These are phyloP conservation scores for Mortierella sp. DNA, from an alignment of 371 early-diverging fungal genomes.

Conservation along the genomic window DNA sequence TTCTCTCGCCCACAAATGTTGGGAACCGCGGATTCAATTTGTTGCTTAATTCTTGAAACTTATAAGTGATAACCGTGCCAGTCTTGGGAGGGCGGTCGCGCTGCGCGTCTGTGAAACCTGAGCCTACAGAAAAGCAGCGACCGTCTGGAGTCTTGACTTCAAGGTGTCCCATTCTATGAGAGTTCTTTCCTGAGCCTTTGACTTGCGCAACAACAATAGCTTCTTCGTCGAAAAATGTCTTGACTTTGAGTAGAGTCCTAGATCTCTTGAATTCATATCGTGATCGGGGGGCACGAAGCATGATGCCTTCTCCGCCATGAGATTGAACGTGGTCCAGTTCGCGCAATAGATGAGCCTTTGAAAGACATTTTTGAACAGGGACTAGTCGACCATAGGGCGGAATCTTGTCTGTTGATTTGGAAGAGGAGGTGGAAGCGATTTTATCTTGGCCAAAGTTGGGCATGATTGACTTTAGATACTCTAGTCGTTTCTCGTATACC, in stretches of 20 bases:
- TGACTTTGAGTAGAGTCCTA: slow-evolving; percentile 69
- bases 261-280: slow-evolving; percentile 60
- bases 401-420: slow-evolving; percentile 11
- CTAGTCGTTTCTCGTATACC: slow-evolving; percentile 58
- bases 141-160: slow-evolving; percentile 65
- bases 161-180: slow-evolving; percentile 62
- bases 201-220: slow-evolving; percentile 64
- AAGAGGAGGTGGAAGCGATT: slow-evolving; percentile 13
- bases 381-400: slow-evolving; percentile 53
- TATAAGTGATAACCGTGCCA: slow-evolving; percentile 67
- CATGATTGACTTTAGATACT: slow-evolving; percentile 53
- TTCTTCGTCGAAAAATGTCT: slow-evolving; percentile 72
- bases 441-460: slow-evolving; percentile 33
- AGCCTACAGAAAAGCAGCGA: slow-evolving; percentile 65
- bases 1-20: slow-evolving; percentile 59
- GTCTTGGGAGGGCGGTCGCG: slow-evolving; percentile 64
- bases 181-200: slow-evolving; percentile 60
- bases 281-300: slow-evolving; percentile 56
- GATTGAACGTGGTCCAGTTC: slow-evolving; percentile 60
- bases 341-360: slow-evolving; percentile 54
- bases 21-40: slow-evolving; percentile 67
- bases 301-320: slow-evolving; percentile 70
- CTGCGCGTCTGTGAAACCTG: slow-evolving; percentile 66
- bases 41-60: slow-evolving; percentile 67
- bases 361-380: slow-evolving; percentile 57